These are phyloP conservation scores for Polygonum aviculare DNA, from an alignment of 148 eudicot species.

Conservation along the genomic window DNA sequence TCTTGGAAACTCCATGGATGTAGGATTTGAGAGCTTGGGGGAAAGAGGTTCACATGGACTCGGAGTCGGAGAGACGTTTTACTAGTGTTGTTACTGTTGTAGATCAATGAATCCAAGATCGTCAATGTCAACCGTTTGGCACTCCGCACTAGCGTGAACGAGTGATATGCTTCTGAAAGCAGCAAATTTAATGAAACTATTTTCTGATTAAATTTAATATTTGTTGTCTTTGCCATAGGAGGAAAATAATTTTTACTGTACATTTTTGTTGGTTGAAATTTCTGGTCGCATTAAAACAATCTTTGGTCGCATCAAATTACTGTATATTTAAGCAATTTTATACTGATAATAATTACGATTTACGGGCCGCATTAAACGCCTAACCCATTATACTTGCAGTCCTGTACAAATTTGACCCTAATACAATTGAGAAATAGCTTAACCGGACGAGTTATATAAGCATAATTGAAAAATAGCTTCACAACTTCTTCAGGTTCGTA, in stretches of 20 bases:
- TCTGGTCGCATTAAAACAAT: too few relatives aligned
- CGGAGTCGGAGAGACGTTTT: background rate
- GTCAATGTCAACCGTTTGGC: slow-evolving; percentile 1
- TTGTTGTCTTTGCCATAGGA: too few relatives aligned
- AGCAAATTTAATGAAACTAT: background rate
- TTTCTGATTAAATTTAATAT: background rate
- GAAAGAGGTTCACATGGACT: slow-evolving; percentile 1
- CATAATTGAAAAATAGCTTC: too few relatives aligned
- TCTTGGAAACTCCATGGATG: slow-evolving; percentile 26
- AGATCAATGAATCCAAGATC: background rate
- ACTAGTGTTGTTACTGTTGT: background rate
- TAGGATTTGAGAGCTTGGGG: slow-evolving; percentile 1
- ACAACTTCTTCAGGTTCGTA: too few relatives aligned
- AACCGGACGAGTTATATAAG: too few relatives aligned
- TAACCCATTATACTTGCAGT: background rate
- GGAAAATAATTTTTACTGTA: too few relatives aligned
- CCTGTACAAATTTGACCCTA: background rate
- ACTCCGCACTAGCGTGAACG: background rate
- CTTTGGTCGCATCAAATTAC: too few relatives aligned
- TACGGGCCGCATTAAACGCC: background rate
- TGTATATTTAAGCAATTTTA: too few relatives aligned
- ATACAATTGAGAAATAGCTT: background rate
- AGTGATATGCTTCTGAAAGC: background rate
- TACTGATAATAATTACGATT: too few relatives aligned
- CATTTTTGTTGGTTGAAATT: too few relatives aligned